Evolutionary conservation across 352 stramenopile genomes (phyloP).

Genomic region (Phytophthora capsici): DNA sequence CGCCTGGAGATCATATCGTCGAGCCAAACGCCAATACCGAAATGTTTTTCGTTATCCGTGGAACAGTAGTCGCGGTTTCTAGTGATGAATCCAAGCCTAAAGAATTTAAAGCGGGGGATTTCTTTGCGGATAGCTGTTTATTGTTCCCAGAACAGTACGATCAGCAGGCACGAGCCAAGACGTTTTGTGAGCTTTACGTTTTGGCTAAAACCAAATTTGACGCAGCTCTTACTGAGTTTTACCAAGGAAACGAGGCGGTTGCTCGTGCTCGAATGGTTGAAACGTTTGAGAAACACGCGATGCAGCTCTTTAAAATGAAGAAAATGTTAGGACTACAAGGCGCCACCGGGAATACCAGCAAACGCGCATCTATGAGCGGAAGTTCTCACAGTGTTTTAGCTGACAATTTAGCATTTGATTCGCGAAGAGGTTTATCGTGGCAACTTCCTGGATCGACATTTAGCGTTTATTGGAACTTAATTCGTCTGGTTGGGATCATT

Average conservation of each 20-base stretch:
- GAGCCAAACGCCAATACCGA: constrained; percentile 74
- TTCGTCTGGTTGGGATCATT: constrained; percentile 47
- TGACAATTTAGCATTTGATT: neutral
- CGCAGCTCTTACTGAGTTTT: constrained; percentile 59
- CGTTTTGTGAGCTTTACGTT: constrained; percentile 82
- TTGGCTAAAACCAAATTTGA: constrained; percentile 74
- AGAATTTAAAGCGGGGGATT: constrained; percentile 60
- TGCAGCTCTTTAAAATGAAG: constrained; percentile 75
- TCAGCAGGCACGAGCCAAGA: constrained; percentile 74
- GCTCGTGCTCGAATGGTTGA: constrained; percentile 47
- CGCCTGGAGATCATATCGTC: constrained; percentile 64
- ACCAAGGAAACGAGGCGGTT: constrained; percentile 40
- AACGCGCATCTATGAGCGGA: constrained; percentile 24
- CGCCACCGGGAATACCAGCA: constrained; percentile 4
- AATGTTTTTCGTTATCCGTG: constrained; percentile 77
- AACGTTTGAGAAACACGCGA: constrained; percentile 60
- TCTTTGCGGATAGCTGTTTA: constrained; percentile 68
- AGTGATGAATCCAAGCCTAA: constrained; percentile 54
- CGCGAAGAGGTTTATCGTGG: constrained; percentile 23
- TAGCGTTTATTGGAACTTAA: constrained; percentile 52
- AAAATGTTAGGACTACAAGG: constrained; percentile 68
- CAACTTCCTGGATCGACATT: constrained; percentile 56
- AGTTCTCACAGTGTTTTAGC: constrained; percentile 9
- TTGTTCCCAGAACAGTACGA: constrained; percentile 61
- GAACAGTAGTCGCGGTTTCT: constrained; percentile 50